Conservation (phyloP, 2,329 filamentous ascomycete species). For the Neoarthrinium moseri region DNA sequence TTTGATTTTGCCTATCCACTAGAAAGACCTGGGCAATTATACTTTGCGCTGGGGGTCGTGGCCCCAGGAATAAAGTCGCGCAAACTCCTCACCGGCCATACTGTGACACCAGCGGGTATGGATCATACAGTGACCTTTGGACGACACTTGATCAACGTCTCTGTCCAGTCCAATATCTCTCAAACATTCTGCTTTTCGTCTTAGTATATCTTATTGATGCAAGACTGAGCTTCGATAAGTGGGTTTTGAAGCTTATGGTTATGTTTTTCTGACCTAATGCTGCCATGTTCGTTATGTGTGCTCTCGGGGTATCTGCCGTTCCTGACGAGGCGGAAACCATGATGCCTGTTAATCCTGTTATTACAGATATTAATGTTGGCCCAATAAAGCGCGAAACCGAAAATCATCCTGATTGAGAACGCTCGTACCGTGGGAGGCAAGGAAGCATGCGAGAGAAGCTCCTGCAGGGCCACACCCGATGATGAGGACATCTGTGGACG, state of each 20-base stretch:
- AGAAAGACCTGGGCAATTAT: background rate
- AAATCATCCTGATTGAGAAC: too few relatives aligned
- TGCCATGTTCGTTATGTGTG: conserved; percentile 61
- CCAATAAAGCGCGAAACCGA: too few relatives aligned
- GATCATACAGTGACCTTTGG: conserved; percentile 39
- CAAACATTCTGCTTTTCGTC: conserved; percentile 53
- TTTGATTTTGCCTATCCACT: background rate
- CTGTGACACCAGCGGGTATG: conserved; percentile 53
- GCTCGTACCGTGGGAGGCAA: conserved; percentile 21
- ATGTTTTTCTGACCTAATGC: conserved; percentile 37
- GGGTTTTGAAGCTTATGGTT: background rate
- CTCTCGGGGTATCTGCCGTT: conserved; percentile 56
- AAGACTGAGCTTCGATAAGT: background rate
- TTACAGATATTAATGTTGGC: too few relatives aligned
- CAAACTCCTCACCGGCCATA: conserved; percentile 53
- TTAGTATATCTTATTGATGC: too few relatives aligned
- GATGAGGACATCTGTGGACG: conserved; percentile 47
- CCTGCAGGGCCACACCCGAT: conserved; percentile 20
- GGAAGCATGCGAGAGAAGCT: conserved; percentile 18
- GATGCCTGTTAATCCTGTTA: conserved; percentile 48
- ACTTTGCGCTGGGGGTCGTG: conserved; percentile 34
- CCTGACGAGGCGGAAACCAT: conserved; percentile 48
- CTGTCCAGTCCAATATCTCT: conserved; percentile 49
- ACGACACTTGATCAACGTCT: conserved; percentile 34
- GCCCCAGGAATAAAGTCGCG: conserved; percentile 49